Percentiles rank a stretch among this genome's conserved stretches.
Conservation (phyloP, 2,329 filamentous ascomycete genomes). For the Ascocoryne sarcoides region DNA sequence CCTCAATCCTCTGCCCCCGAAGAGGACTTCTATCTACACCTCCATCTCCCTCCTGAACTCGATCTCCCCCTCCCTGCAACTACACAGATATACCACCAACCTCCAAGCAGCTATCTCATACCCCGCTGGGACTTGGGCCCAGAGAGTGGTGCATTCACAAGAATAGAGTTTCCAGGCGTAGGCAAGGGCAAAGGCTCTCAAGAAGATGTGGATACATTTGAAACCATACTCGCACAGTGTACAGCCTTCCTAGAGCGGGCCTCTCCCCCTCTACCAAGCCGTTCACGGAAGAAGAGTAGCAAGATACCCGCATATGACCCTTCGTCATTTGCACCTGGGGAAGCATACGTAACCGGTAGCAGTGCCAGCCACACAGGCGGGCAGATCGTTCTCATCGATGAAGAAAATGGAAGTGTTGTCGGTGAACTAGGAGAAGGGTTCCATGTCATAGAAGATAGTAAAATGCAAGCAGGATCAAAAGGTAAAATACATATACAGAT, state of each 20-base stretch:
- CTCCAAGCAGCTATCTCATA: constrained; percentile 85
- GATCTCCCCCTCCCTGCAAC: constrained; percentile 89
- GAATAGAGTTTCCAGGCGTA: constrained; percentile 77
- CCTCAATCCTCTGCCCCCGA: constrained; percentile 50
- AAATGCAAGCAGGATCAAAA: constrained; percentile 80
- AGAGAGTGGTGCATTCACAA: constrained; percentile 81
- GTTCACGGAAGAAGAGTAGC: constrained; percentile 19
- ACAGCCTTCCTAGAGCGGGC: constrained; percentile 89
- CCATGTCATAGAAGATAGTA: constrained; percentile 67
- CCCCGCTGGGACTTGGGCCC: constrained; percentile 90
- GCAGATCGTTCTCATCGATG: constrained; percentile 86
- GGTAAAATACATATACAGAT: too few relatives aligned
- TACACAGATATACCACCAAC: constrained; percentile 95
- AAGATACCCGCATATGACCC: constrained; percentile 60
- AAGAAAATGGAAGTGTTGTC: constrained; percentile 92
- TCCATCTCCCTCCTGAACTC: constrained; percentile 89
- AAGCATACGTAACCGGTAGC: constrained; percentile 63
- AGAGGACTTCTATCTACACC: constrained; percentile 94
- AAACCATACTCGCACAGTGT: constrained; percentile 96
- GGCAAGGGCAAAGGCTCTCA: constrained; percentile 68
- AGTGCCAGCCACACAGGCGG: constrained; percentile 52
- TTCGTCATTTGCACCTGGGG: constrained; percentile 66
- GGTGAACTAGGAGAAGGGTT: constrained; percentile 82
- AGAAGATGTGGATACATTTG: constrained; percentile 92
- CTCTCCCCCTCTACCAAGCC: constrained; percentile 37